Evolutionary conservation across 495 filamentous ascomycete species (phyloP).

Genomic region (Tuber brumale): DNA sequence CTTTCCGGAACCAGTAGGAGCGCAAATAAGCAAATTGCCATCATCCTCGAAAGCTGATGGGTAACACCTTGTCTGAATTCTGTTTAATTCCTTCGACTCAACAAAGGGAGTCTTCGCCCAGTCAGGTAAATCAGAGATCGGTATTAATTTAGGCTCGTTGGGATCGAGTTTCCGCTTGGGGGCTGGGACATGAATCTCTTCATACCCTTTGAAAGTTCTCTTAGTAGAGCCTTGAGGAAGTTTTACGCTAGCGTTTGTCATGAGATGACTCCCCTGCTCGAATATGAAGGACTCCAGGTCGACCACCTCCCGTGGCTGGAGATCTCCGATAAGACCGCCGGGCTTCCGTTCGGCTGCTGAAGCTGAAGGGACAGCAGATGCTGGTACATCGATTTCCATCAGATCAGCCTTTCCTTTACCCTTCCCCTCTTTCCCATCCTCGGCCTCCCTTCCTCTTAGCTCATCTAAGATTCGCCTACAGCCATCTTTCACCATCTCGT

Average conservation of each 20-base stretch:
- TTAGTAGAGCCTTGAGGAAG: slow-evolving; percentile 95
- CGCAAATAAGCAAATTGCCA: slow-evolving; percentile 95
- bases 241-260: slow-evolving; percentile 93
- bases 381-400: slow-evolving; percentile 85
- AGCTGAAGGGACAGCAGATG: slow-evolving; percentile 38
- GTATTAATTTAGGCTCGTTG: slow-evolving; percentile 67
- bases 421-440: slow-evolving; percentile 60
- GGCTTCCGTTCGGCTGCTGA: slow-evolving; percentile 52
- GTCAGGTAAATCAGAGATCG: slow-evolving; percentile 78
- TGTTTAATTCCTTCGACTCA: slow-evolving; percentile 69
- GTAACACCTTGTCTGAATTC: slow-evolving; percentile 89
- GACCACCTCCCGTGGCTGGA: slow-evolving; percentile 79
- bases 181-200: slow-evolving; percentile 92
- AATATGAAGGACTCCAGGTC: slow-evolving; percentile 95
- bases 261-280: slow-evolving; percentile 95
- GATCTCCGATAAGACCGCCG: slow-evolving; percentile 67
- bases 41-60: slow-evolving; percentile 88
- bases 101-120: slow-evolving; percentile 84
- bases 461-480: slow-evolving; percentile 81
- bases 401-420: slow-evolving; percentile 73
- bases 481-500: slow-evolving; percentile 84
- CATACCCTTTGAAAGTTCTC: slow-evolving; percentile 91
- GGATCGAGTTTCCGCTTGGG: slow-evolving; percentile 77
- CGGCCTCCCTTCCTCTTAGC: slow-evolving; percentile 57
- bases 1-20: slow-evolving; percentile 94